Evolutionary conservation across 75 land plant genomes (phyloP).

Genomic region (Ceratopteris richardii): DNA sequence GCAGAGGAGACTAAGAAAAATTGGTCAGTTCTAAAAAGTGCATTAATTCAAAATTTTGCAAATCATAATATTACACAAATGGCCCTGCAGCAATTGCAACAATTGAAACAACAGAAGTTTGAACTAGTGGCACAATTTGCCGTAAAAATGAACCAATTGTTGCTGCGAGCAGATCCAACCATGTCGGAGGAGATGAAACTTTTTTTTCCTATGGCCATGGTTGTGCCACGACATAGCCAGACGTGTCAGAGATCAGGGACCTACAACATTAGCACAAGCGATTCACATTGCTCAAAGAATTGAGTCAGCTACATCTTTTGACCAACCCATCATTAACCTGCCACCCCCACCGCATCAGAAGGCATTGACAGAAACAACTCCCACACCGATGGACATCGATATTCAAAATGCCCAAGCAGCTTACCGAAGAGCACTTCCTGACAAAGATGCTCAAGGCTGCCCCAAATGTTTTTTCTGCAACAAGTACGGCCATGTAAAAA

Average conservation of each 20-base stretch:
- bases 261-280: not conserved
- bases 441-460: not conserved
- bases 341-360: not conserved
- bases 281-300: not conserved
- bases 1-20: too few species aligned
- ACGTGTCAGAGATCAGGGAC: not conserved
- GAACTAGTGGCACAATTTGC: too few species aligned
- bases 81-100: too few species aligned
- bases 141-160: too few species aligned
- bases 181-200: too few species aligned
- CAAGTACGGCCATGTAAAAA: too few species aligned
- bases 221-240: not conserved
- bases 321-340: not conserved
- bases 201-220: not conserved
- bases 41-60: too few species aligned
- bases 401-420: not conserved
- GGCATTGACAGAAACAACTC: not conserved
- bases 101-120: too few species aligned
- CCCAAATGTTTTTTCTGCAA: too few species aligned
- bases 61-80: too few species aligned
- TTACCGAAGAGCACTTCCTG: not conserved
- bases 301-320: not conserved
- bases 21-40: too few species aligned
- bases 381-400: not conserved
- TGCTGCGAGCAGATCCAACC: too few species aligned